Evolutionary conservation across 2,329 filamentous ascomycete species (phyloP), one percentile per base, ranked within the genome.

Genomic region (Calonectria pseudoturangicola): DNA sequence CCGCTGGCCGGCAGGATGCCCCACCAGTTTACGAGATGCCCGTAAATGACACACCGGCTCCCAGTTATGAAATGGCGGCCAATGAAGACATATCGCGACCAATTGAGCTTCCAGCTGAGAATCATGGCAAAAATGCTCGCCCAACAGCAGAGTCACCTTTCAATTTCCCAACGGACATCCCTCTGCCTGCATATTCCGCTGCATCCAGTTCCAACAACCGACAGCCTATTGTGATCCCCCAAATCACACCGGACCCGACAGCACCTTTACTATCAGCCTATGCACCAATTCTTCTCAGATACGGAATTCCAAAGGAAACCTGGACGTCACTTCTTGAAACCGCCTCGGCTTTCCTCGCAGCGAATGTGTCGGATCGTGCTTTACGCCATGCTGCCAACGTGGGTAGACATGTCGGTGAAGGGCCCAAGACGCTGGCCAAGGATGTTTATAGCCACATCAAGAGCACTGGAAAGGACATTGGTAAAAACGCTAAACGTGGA

Each of bases 321-420:
- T 86, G 83, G 83, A 62, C 67, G 10, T 81, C 84, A 0, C 84
- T 85, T 18, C 67, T 85, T 2, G 74, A 81, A 21, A 87, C 87
- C 9, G 77, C 87, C 2, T 88, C 87, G 0, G 87, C 85, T 1
- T 88, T 88, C 70, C 82, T 88, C 7, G 82, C 83, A 0, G 86
- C 87, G 63, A 86, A 83, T 25, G 85, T 88, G 0, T 84, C 85
- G 0, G 84, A 86, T 63, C 83, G 85, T 3, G 86, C 87, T 7
- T 70, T 87, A 21, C 82, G 81, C 36, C 86, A 87, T 71, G 86
- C 85, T 1, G 83, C 81, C 39, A 86, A 87, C 60, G 76, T 86
- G 16, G 86, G 80, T 9, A 81, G 81, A 43, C 76, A 82, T 27
- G 60, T 88, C 1, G 78, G 83, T 65, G 73, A 81, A 15, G 81